Evolutionary conservation across 257 asterid genomes (phyloP).

Genomic region (Solanum tarapatanum): DNA sequence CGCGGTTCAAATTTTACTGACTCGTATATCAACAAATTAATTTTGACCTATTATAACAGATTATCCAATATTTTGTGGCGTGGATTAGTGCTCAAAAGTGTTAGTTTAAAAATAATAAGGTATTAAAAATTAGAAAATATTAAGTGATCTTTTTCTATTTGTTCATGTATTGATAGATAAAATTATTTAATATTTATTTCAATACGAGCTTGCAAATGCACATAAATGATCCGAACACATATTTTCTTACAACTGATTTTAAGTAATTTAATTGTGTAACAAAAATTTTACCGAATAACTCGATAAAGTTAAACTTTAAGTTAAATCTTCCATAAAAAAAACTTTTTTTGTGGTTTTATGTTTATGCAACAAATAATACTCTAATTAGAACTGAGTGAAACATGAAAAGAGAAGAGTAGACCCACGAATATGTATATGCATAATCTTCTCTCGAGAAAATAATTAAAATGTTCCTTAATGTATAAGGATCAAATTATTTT

Average conservation of each 20-base stretch:
- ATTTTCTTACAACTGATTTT: not conserved
- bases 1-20: too few relatives aligned
- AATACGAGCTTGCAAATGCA: too few relatives aligned
- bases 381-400: not conserved
- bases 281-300: too few relatives aligned
- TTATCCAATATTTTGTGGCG: not conserved
- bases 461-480: too few relatives aligned
- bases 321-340: not conserved
- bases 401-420: not conserved
- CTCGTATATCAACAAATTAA: not conserved
- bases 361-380: not conserved
- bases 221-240: not conserved
- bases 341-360: too few relatives aligned
- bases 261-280: too few relatives aligned
- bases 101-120: not conserved
- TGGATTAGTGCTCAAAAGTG: not conserved
- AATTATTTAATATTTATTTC: too few relatives aligned
- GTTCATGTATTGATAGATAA: not conserved
- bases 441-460: not conserved
- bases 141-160: too few relatives aligned
- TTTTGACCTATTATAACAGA: too few relatives aligned
- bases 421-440: not conserved
- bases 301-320: too few relatives aligned
- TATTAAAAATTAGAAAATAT: too few relatives aligned
- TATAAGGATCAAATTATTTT: too few relatives aligned